Conservation (phyloP, 2,329 filamentous ascomycete genomes). For the Stagonosporopsis vannaccii region DNA sequence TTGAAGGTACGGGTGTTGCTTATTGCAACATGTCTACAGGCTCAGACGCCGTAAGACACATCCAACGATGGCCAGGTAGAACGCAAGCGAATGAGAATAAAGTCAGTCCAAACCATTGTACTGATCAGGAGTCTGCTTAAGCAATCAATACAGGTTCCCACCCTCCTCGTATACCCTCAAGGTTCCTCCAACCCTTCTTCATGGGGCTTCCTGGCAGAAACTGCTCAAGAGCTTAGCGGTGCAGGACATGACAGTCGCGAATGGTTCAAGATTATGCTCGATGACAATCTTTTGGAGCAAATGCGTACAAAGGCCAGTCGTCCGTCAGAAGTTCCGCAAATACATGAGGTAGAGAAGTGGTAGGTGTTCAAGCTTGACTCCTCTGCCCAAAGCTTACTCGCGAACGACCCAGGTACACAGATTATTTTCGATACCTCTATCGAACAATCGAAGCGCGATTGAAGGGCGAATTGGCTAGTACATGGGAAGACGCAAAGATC, state of each 20-base stretch:
- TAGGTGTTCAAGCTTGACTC: background rate
- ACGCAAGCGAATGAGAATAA: constrained; percentile 63
- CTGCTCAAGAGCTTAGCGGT: constrained; percentile 45
- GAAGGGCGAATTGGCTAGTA: constrained; percentile 48
- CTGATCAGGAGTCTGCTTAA: background rate
- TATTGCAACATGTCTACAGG: constrained; percentile 49
- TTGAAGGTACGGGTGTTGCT: constrained; percentile 49
- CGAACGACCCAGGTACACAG: constrained; percentile 51
- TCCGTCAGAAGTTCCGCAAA: constrained; percentile 17
- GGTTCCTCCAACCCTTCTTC: constrained; percentile 51
- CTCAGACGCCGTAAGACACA: constrained; percentile 40
- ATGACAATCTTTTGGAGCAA: constrained; percentile 50
- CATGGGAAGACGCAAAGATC: constrained; percentile 53
- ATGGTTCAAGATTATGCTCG: constrained; percentile 64
- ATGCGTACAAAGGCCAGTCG: constrained; percentile 14
- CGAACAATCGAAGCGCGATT: constrained; percentile 56
- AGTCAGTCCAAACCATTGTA: constrained; percentile 9
- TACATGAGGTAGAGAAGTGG: constrained; percentile 58
- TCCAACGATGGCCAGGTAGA: constrained; percentile 63
- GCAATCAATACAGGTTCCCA: constrained; percentile 51
- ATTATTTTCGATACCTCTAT: constrained; percentile 59
- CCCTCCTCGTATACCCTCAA: constrained; percentile 55
- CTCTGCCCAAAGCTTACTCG: constrained; percentile 39
- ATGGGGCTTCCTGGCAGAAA: constrained; percentile 63
- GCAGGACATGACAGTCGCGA: constrained; percentile 54